phyloP scores from a whole-genome alignment of 2,329 filamentous ascomycete species.

The Alternaria triticimaculans region DNA sequence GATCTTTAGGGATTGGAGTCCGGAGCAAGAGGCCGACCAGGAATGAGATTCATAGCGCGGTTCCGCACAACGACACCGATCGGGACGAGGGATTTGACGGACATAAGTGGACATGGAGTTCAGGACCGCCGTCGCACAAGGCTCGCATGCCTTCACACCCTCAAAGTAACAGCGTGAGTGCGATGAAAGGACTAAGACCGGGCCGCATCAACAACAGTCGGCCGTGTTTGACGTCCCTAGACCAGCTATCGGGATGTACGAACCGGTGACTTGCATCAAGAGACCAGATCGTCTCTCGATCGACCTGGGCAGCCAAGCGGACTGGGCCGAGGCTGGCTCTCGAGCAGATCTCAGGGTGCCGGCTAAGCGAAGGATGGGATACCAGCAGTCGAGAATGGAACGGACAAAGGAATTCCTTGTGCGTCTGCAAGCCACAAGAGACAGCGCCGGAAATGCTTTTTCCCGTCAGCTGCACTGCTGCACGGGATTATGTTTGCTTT shows the following conservation, averaged over 20 bases:
- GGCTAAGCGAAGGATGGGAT: background rate
- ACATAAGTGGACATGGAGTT: constrained; percentile 62
- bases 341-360: background rate
- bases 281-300: background rate
- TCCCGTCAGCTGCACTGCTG: background rate
- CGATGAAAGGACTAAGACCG: background rate
- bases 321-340: background rate
- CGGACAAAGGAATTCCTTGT: background rate
- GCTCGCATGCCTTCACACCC: constrained; percentile 61
- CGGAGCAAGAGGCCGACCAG: constrained; percentile 57
- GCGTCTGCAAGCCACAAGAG: background rate
- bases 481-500: background rate
- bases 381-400: background rate
- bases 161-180: constrained; percentile 40
- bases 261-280: background rate
- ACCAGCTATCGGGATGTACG: background rate
- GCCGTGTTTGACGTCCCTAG: background rate
- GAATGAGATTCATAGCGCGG: constrained; percentile 59
- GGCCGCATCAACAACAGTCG: background rate
- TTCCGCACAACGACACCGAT: constrained; percentile 54
- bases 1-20: constrained; percentile 43
- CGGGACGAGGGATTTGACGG: constrained; percentile 57
- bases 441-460: background rate
- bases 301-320: background rate
- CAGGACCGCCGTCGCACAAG: constrained; percentile 52